A percentile compares a stretch with the other conserved stretches of the same genome.
These are phyloP conservation scores for Globisporangium yorkense DNA, from an alignment of 352 stramenopile species.

Conservation along the genomic window DNA sequence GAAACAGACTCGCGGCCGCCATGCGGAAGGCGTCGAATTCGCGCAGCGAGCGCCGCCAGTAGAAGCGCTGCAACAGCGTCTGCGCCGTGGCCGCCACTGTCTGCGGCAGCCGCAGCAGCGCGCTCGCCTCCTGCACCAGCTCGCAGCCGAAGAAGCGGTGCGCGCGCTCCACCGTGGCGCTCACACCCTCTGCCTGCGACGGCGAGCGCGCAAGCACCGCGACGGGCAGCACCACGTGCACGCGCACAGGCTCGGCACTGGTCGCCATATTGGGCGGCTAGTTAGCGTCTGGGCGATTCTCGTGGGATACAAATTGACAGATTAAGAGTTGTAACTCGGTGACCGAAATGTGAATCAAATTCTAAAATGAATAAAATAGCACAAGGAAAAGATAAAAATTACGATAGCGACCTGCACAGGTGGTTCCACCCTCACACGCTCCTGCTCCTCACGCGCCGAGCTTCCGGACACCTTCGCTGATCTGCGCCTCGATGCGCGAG, in stretches of 20 bases:
- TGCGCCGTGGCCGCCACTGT: slow-evolving; percentile 89
- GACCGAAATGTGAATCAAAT: not conserved
- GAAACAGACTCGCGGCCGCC: slow-evolving; percentile 84
- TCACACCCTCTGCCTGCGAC: slow-evolving; percentile 41
- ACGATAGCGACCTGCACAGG: not conserved
- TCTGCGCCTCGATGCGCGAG: slow-evolving; percentile 15
- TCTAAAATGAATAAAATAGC: not conserved
- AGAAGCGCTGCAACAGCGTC: slow-evolving; percentile 90
- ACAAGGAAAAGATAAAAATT: not conserved
- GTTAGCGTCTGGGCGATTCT: not conserved
- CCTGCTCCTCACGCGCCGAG: not conserved
- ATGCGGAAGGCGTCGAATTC: slow-evolving; percentile 89
- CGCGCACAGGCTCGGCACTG: not conserved
- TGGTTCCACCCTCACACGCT: no score
- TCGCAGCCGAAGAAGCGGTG: slow-evolving; percentile 89
- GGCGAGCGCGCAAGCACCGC: slow-evolving; percentile 38
- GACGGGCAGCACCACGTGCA: slow-evolving; percentile 42
- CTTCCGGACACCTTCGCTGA: slow-evolving; percentile 2
- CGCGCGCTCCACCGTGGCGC: slow-evolving; percentile 20
- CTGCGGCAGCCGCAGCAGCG: slow-evolving; percentile 83
- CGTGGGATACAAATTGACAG: not conserved
- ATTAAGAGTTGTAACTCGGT: not conserved
- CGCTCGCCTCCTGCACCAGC: slow-evolving; percentile 86
- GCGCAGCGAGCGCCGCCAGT: slow-evolving; percentile 74
- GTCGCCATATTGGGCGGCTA: not conserved